A percentile compares a stretch with the other conserved stretches of the same genome.
phyloP scores from a whole-genome alignment of 2,329 filamentous ascomycete genomes.

The Monilinia fructigena region DNA sequence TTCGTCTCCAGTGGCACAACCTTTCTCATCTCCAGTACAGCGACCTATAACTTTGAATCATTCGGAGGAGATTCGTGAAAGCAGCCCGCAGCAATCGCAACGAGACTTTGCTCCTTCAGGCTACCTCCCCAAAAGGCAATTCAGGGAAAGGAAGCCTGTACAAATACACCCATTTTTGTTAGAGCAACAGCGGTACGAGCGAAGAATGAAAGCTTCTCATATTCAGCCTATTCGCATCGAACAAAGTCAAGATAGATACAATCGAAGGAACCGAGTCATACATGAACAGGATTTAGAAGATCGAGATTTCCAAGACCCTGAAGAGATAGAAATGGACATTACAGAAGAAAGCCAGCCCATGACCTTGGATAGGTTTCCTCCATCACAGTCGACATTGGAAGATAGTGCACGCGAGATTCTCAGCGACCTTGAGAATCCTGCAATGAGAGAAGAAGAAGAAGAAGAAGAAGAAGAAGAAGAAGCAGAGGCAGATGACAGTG shows the following conservation, averaged over 20 bases:
- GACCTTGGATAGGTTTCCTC: conserved; percentile 31
- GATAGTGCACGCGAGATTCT: background rate
- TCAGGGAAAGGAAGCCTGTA: conserved; percentile 38
- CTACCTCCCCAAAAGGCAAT: conserved; percentile 9
- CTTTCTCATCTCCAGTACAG: background rate
- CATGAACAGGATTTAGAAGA: conserved; percentile 32
- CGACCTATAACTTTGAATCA: background rate
- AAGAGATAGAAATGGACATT: conserved; percentile 20
- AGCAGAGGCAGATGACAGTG: conserved; percentile 26
- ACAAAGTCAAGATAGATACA: conserved; percentile 30
- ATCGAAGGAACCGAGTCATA: conserved; percentile 21
- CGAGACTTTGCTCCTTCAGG: background rate
- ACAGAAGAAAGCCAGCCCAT: conserved; percentile 33
- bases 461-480: no score
- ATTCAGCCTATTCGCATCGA: conserved; percentile 37
- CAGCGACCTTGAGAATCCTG: background rate
- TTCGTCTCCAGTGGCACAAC: conserved; percentile 15
- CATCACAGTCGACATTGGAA: conserved; percentile 23
- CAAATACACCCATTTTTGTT: conserved; percentile 40
- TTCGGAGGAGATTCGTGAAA: background rate
- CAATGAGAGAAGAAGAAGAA: conserved; percentile 14
- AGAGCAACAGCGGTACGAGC: conserved; percentile 39
- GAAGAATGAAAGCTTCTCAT: conserved; percentile 35
- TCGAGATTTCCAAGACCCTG: conserved; percentile 30
- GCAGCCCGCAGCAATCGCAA: background rate